These are phyloP conservation scores for Euptelea pleiosperma DNA, from an alignment of 164 flowering plant genomes.

Conservation along the genomic window DNA sequence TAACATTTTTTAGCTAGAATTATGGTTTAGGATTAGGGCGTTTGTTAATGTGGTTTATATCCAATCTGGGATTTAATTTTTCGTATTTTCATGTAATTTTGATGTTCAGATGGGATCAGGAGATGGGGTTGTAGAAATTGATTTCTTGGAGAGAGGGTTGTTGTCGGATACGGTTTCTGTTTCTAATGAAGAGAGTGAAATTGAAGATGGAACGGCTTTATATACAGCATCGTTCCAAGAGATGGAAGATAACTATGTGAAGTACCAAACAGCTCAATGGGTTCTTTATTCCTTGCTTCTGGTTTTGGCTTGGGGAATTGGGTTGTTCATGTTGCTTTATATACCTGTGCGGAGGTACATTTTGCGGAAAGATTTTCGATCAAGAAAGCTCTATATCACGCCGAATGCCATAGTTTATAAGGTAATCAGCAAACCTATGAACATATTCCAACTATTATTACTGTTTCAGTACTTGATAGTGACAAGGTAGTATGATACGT, in stretches of 20 bases:
- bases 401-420: conserved; percentile 66
- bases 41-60: no score
- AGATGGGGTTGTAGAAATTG: conserved; percentile 50
- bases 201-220: conserved; percentile 39
- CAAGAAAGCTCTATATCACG: conserved; percentile 66
- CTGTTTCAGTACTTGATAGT: neutral
- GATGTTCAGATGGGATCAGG: conserved; percentile 41
- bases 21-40: no score
- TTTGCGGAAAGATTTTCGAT: conserved; percentile 51
- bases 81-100: neutral
- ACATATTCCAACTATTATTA: neutral
- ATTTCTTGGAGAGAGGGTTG: conserved; percentile 50
- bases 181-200: conserved; percentile 8
- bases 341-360: conserved; percentile 63
- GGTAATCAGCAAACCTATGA: conserved; percentile 28
- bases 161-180: conserved; percentile 22
- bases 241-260: conserved; percentile 64
- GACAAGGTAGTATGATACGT: no score
- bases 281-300: conserved; percentile 63
- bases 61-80: neutral
- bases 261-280: conserved; percentile 71
- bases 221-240: conserved; percentile 63
- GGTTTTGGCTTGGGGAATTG: conserved; percentile 77
- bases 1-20: no score
- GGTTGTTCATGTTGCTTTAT: conserved; percentile 69